phyloP scores from a whole-genome alignment of 345 rosid species.

The Cardamine resedifolia region DNA sequence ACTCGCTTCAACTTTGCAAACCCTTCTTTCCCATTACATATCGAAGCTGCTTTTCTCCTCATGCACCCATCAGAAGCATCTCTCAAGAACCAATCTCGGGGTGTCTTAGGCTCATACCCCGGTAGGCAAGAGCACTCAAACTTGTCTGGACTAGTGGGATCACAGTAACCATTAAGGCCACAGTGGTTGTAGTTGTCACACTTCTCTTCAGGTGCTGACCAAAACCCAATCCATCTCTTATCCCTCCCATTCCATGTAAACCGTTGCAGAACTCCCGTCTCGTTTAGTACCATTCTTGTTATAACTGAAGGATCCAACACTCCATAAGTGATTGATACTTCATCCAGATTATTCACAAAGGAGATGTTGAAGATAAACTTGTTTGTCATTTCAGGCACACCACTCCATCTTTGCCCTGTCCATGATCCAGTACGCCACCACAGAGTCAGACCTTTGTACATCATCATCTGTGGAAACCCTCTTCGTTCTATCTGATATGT shows the following conservation, averaged over 20 bases:
- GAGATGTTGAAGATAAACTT: slow-evolving; percentile 39
- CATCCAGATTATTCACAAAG: slow-evolving; percentile 35
- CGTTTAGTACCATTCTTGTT: slow-evolving; percentile 54
- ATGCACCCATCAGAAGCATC: slow-evolving; percentile 55
- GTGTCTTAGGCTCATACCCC: slow-evolving; percentile 58
- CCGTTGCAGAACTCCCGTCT: slow-evolving; percentile 47
- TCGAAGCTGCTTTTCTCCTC: slow-evolving; percentile 31
- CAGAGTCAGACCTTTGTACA: slow-evolving; percentile 40
- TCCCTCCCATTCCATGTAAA: slow-evolving; percentile 50
- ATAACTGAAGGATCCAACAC: slow-evolving; percentile 36
- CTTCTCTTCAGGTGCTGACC: slow-evolving; percentile 54
- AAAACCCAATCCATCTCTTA: slow-evolving; percentile 47
- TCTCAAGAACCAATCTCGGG: slow-evolving; percentile 49
- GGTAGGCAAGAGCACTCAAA: slow-evolving; percentile 62
- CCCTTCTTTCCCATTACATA: slow-evolving; percentile 49
- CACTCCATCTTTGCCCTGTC: slow-evolving; percentile 68
- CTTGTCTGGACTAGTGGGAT: slow-evolving; percentile 28
- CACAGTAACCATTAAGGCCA: slow-evolving; percentile 54
- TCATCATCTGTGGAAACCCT: slow-evolving; percentile 51
- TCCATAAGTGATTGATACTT: slow-evolving; percentile 41
- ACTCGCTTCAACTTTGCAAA: slow-evolving; percentile 45
- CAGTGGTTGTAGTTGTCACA: slow-evolving; percentile 64
- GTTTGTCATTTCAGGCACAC: slow-evolving; percentile 58
- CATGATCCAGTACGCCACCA: slow-evolving; percentile 62
- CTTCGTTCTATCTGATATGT: slow-evolving; percentile 42